Conservation (phyloP, 805 yeast species). For the Cyberlindnera suaveolens region DNA sequence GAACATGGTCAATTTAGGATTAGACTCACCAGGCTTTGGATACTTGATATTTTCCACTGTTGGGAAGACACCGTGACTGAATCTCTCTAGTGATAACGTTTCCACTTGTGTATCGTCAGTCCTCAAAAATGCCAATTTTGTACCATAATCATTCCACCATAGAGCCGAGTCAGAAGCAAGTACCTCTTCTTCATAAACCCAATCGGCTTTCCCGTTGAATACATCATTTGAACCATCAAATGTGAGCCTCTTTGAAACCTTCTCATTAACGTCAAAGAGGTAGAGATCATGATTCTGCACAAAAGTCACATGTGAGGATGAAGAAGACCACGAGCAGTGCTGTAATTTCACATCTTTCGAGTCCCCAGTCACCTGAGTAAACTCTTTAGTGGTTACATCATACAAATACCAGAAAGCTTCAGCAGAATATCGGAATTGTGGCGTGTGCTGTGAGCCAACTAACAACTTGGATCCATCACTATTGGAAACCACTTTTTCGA, state of each 20-base stretch:
- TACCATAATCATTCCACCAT: conserved; percentile 71
- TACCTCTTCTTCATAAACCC: conserved; percentile 85
- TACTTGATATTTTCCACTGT: conserved; percentile 42
- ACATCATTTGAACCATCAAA: conserved; percentile 47
- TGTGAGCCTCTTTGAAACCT: conserved; percentile 19
- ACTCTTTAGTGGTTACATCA: conserved; percentile 35
- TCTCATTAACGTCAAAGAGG: conserved; percentile 31
- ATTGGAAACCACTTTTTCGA: conserved; percentile 40
- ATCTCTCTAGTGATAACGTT: conserved; percentile 45
- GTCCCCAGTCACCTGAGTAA: conserved; percentile 26
- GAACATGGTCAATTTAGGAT: conserved; percentile 48
- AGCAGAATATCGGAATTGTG: conserved; percentile 68
- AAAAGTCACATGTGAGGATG: conserved; percentile 47
- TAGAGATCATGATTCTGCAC: conserved; percentile 52
- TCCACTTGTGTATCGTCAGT: conserved; percentile 58
- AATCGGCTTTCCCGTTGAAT: conserved; percentile 68
- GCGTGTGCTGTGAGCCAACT: conserved; percentile 41
- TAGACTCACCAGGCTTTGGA: conserved; percentile 66
- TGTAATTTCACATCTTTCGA: conserved; percentile 17
- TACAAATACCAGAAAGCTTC: conserved; percentile 56
- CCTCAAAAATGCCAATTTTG: conserved; percentile 46
- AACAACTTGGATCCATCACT: conserved; percentile 43
- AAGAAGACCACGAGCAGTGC: conserved; percentile 58
- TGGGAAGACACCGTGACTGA: conserved; percentile 44
- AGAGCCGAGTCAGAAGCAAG: conserved; percentile 49